A percentile compares a stretch with the other conserved stretches of the same genome.
phyloP scores from a whole-genome alignment of 331 rosid genomes.

The Prunus yedoensis region DNA sequence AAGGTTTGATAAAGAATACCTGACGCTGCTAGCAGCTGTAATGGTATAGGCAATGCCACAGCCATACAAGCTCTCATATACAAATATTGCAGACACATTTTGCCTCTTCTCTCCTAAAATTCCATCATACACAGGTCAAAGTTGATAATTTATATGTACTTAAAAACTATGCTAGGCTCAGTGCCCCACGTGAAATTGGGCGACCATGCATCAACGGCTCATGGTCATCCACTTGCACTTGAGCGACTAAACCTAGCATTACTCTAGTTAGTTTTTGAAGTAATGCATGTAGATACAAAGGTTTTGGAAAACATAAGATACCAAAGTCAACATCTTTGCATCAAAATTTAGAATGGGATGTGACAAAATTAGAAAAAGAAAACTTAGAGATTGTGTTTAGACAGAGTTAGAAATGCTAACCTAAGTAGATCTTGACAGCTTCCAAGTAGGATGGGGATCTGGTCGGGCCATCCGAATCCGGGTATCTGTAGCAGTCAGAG shows the following conservation, averaged over 20 bases:
- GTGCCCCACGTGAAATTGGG: not conserved
- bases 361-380: not conserved
- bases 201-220: not conserved
- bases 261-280: too few species aligned
- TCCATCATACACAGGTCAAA: not conserved
- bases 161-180: not conserved
- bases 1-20: conserved; percentile 9
- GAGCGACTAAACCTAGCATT: not conserved
- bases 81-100: conserved; percentile 21
- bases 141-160: not conserved
- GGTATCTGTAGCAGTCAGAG: conserved; percentile 51
- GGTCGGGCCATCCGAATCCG: conserved; percentile 40
- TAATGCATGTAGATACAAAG: too few species aligned
- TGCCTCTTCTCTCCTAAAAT: conserved; percentile 27
- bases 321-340: not conserved
- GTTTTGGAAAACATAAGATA: too few species aligned
- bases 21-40: conserved; percentile 36
- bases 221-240: not conserved
- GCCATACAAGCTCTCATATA: conserved; percentile 32
- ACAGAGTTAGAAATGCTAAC: conserved; percentile 14
- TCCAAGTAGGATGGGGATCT: conserved; percentile 31
- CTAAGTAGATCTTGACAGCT: conserved; percentile 52
- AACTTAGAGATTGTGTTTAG: not conserved
- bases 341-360: not conserved
- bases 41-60: conserved; percentile 29